A percentile compares a stretch with the other conserved stretches of the same genome.
phyloP scores from a whole-genome alignment of 2,329 filamentous ascomycete species.

The Aspergillus ustus region DNA sequence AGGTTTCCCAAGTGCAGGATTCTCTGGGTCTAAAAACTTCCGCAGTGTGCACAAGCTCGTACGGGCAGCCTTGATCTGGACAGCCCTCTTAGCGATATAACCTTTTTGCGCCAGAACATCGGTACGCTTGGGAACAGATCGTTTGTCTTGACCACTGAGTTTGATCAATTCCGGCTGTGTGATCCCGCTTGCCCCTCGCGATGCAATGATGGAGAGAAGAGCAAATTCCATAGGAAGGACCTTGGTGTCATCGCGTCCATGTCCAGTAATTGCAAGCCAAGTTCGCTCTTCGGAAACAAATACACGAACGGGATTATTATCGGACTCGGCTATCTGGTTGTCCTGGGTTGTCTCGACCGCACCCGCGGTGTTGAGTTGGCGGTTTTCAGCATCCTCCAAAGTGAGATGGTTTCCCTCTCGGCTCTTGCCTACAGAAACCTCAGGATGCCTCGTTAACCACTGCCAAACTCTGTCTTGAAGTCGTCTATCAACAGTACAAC shows the following conservation, averaged over 20 bases:
- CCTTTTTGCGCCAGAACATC: slow-evolving; percentile 61
- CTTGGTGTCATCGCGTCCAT: slow-evolving; percentile 60
- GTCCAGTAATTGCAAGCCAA: slow-evolving; percentile 65
- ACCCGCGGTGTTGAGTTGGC: slow-evolving; percentile 8
- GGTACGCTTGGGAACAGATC: slow-evolving; percentile 66
- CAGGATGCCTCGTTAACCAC: slow-evolving; percentile 61
- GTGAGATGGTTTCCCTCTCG: slow-evolving; percentile 46
- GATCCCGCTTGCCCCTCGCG: slow-evolving; percentile 58
- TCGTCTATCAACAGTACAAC: slow-evolving; percentile 50
- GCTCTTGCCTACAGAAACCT: slow-evolving; percentile 56
- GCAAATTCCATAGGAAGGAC: slow-evolving; percentile 60
- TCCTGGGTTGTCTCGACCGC: neutral
- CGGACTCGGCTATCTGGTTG: neutral
- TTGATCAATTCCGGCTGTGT: slow-evolving; percentile 60
- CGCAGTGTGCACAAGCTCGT: slow-evolving; percentile 63
- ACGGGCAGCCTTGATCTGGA: slow-evolving; percentile 53
- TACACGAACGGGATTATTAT: slow-evolving; percentile 38
- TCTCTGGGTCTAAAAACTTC: slow-evolving; percentile 47
- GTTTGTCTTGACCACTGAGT: slow-evolving; percentile 66
- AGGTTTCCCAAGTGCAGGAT: slow-evolving; percentile 18
- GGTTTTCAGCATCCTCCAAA: slow-evolving; percentile 46
- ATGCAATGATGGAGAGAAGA: slow-evolving; percentile 63
- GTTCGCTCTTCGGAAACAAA: slow-evolving; percentile 60
- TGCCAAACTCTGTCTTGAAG: slow-evolving; percentile 61
- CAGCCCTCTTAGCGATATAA: slow-evolving; percentile 63